Conservation (phyloP, 2,329 filamentous ascomycete species). For the Trichoderma sp. region DNA sequence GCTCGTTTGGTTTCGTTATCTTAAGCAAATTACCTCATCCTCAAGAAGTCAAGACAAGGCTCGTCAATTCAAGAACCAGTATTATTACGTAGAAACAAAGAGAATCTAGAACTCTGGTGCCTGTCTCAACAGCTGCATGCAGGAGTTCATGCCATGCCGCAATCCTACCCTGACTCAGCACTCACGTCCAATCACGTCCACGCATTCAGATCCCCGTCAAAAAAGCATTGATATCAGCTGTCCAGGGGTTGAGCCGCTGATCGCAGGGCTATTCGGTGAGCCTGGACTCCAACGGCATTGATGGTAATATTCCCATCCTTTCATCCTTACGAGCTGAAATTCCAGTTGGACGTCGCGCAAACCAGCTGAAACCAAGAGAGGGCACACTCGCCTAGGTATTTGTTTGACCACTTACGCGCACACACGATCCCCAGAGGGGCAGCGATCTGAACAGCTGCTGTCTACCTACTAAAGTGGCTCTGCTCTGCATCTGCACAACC, state of each 20-base stretch:
- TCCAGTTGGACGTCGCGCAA: constrained; percentile 7
- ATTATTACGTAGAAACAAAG: too few species aligned
- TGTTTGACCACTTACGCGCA: not conserved
- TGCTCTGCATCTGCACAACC: too few species aligned
- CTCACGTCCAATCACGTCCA: too few species aligned
- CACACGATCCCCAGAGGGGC: not conserved
- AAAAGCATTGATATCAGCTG: not conserved
- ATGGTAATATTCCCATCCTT: constrained; percentile 1
- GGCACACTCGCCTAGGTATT: too few species aligned
- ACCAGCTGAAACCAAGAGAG: not conserved
- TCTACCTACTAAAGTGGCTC: not conserved
- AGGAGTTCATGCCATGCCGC: too few species aligned
- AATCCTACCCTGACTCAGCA: not conserved
- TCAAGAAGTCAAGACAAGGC: too few species aligned
- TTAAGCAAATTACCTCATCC: not conserved
- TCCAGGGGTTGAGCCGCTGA: not conserved
- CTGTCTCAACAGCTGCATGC: too few species aligned
- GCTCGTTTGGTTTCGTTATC: not conserved
- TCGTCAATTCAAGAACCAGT: too few species aligned
- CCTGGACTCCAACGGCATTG: constrained; percentile 9
- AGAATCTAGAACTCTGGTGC: too few species aligned
- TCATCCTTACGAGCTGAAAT: constrained; percentile 24
- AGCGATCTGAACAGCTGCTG: not conserved
- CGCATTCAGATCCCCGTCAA: too few species aligned
- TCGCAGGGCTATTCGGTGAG: constrained; percentile 15